Evolutionary conservation across 208 protist genomes (phyloP).

Genomic region (Blechomonas ayalai): DNA sequence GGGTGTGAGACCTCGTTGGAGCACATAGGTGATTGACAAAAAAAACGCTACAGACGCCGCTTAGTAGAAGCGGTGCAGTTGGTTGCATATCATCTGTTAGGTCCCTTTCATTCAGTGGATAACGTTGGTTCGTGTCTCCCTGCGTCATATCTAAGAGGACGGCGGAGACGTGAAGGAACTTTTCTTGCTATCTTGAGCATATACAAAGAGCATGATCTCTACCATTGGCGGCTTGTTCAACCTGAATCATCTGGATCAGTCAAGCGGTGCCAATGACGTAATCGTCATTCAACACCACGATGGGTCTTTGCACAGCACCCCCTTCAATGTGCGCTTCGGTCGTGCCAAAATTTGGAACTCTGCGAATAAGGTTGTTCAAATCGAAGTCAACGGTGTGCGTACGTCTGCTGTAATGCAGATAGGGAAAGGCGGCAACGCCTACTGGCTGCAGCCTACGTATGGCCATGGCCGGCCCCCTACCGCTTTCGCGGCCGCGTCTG

Average conservation of each 20-base stretch:
- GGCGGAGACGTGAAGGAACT: too few species aligned
- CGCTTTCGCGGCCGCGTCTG: neutral
- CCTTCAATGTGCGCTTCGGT: constrained; percentile 97
- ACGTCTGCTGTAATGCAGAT: constrained; percentile 94
- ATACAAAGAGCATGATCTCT: constrained; percentile 73
- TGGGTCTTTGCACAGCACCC: constrained; percentile 89
- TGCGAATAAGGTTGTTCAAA: constrained; percentile 88
- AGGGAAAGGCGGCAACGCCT: constrained; percentile 90
- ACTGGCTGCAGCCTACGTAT: constrained; percentile 84
- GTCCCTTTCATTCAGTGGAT: too few species aligned
- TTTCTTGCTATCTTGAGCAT: too few species aligned
- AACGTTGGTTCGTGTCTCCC: too few species aligned
- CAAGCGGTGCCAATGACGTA: constrained; percentile 95
- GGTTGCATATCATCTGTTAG: too few species aligned
- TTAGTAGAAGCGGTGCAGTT: too few species aligned
- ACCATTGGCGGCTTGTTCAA: constrained; percentile 65
- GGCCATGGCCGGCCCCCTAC: neutral
- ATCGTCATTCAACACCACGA: constrained; percentile 95
- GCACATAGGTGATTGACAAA: too few species aligned
- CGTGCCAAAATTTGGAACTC: constrained; percentile 88
- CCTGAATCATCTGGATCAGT: constrained; percentile 77
- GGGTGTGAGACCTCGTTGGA: too few species aligned
- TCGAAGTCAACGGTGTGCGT: constrained; percentile 92
- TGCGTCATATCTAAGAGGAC: too few species aligned
- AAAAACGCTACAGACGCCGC: too few species aligned